A percentile compares a stretch with the other conserved stretches of the same genome.
phyloP scores from a whole-genome alignment of 2,329 filamentous ascomycete genomes.

The Hymenoscyphus occultus region DNA sequence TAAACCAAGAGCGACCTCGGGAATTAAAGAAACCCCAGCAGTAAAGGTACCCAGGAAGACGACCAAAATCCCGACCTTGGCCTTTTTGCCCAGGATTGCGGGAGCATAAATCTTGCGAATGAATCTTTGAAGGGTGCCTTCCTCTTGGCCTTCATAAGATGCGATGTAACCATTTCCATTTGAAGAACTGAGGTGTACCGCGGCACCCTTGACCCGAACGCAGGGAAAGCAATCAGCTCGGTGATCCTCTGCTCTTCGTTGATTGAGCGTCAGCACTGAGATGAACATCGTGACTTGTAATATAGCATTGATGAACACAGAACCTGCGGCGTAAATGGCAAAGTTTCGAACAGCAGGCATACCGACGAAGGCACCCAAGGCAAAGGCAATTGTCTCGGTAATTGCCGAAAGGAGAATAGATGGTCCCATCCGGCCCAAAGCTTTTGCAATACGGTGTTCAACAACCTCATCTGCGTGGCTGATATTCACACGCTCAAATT shows the following conservation, averaged over 20 bases:
- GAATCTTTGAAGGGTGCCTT: slow-evolving; percentile 79
- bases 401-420: slow-evolving; percentile 94
- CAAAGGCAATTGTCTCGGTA: slow-evolving; percentile 91
- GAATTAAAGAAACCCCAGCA: slow-evolving; percentile 78
- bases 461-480: slow-evolving; percentile 87
- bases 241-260: slow-evolving; percentile 82
- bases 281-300: slow-evolving; percentile 97
- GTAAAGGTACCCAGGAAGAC: slow-evolving; percentile 87
- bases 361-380: slow-evolving; percentile 86
- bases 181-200: slow-evolving; percentile 60
- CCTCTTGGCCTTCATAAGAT: slow-evolving; percentile 61
- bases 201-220: slow-evolving; percentile 72
- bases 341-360: slow-evolving; percentile 99
- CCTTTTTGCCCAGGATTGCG: slow-evolving; percentile 71
- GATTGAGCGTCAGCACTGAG: slow-evolving; percentile 86
- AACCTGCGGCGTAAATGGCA: slow-evolving; percentile 91
- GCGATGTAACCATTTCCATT: slow-evolving; percentile 50
- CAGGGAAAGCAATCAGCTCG: slow-evolving; percentile 92
- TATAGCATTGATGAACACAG: slow-evolving; percentile 95
- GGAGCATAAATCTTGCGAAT: slow-evolving; percentile 91
- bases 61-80: slow-evolving; percentile 72
- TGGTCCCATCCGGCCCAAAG: slow-evolving; percentile 93
- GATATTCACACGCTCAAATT: slow-evolving; percentile 92
- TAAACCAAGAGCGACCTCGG: slow-evolving; percentile 79
- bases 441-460: slow-evolving; percentile 78